Evolutionary conservation across 1,284 basidiomycete species (phyloP).

Genomic region (Cutaneotrichosporon sp.): DNA sequence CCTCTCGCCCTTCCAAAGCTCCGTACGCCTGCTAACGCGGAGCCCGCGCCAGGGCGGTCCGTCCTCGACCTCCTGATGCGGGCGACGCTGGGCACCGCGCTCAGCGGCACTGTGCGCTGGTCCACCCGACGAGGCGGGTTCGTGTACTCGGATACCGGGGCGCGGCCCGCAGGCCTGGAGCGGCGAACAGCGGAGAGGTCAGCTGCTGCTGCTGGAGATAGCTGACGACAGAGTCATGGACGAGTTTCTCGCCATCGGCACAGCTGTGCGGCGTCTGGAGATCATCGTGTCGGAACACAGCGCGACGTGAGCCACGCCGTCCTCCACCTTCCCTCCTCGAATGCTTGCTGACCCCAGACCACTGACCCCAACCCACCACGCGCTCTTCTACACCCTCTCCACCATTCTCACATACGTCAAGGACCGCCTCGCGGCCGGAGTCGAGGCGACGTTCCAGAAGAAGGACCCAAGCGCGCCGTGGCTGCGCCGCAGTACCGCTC

Average conservation of each 20-base stretch:
- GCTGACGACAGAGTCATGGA: slow-evolving; percentile 18
- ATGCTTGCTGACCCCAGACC: slow-evolving; percentile 26
- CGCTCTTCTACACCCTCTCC: slow-evolving; percentile 41
- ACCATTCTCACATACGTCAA: slow-evolving; percentile 43
- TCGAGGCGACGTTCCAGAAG: slow-evolving; percentile 19
- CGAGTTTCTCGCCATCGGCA: slow-evolving; percentile 33
- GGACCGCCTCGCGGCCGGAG: slow-evolving; percentile 29
- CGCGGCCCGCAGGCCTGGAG: slow-evolving; percentile 28
- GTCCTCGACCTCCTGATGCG: slow-evolving; percentile 36
- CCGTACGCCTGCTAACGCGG: slow-evolving; percentile 6
- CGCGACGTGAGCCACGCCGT: too few species aligned
- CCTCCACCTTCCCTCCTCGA: neutral
- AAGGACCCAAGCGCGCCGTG: slow-evolving; percentile 18
- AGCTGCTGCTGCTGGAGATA: too few species aligned
- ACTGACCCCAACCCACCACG: slow-evolving; percentile 48
- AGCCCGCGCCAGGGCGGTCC: slow-evolving; percentile 20
- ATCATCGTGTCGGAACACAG: slow-evolving; percentile 39
- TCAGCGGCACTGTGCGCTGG: slow-evolving; percentile 36
- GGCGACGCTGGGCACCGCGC: slow-evolving; percentile 39
- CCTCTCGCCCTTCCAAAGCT: slow-evolving; percentile 27
- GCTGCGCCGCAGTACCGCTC: slow-evolving; percentile 29
- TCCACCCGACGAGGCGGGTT: slow-evolving; percentile 27
- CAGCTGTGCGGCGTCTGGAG: slow-evolving; percentile 41
- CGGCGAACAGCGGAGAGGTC: slow-evolving; percentile 30
- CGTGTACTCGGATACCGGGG: slow-evolving; percentile 27